phyloP scores from a whole-genome alignment of 2,329 filamentous ascomycete genomes.

The Stagonosporopsis vannaccii region DNA sequence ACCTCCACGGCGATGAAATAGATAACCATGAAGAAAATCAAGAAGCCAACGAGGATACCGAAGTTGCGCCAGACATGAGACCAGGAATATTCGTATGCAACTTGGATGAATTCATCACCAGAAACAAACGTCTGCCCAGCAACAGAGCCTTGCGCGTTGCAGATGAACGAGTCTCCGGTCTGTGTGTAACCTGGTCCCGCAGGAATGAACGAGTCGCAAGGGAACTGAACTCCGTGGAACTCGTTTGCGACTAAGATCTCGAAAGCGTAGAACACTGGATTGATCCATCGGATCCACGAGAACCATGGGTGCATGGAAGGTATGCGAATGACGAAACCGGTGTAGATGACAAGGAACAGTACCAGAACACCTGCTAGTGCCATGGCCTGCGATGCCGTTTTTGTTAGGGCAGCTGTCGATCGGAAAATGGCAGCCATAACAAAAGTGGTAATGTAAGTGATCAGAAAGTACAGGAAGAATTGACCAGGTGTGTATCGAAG shows the following conservation, averaged over 20 bases:
- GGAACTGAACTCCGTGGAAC: constrained; percentile 44
- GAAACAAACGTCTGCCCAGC: constrained; percentile 49
- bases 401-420: constrained; percentile 75
- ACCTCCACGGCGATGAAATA: constrained; percentile 71
- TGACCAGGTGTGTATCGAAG: constrained; percentile 73
- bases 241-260: constrained; percentile 84
- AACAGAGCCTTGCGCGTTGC: constrained; percentile 49
- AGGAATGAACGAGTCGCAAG: constrained; percentile 50
- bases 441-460: constrained; percentile 62
- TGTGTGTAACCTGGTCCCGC: constrained; percentile 44
- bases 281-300: constrained; percentile 63
- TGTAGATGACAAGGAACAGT: constrained; percentile 69
- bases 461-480: constrained; percentile 83
- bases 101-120: constrained; percentile 48
- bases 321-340: constrained; percentile 72
- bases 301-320: constrained; percentile 61
- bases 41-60: constrained; percentile 70
- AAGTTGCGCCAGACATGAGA: constrained; percentile 56
- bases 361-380: constrained; percentile 64
- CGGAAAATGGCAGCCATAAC: constrained; percentile 86
- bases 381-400: constrained; percentile 67
- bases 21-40: constrained; percentile 67
- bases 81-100: constrained; percentile 49
- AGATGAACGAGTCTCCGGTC: constrained; percentile 44
- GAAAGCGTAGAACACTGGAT: constrained; percentile 81